These are phyloP conservation scores for Colletotrichum neosansevieriae DNA, from an alignment of 2,329 filamentous ascomycete species.

Conservation along the genomic window DNA sequence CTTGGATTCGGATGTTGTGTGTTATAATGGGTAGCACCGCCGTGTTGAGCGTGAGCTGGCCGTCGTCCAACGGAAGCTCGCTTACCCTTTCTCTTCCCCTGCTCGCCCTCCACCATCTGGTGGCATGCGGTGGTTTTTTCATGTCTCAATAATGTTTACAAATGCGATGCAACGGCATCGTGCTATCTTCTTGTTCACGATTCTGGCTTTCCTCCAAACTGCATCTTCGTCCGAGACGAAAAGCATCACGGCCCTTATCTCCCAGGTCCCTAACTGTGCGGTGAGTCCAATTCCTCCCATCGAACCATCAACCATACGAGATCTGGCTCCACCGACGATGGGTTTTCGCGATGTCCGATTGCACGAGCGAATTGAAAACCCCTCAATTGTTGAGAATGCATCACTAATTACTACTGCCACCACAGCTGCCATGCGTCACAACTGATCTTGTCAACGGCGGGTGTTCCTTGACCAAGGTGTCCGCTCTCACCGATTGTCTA, in stretches of 20 bases:
- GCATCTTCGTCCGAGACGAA: not conserved
- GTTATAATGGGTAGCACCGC: constrained; percentile 6
- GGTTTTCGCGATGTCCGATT: too few species aligned
- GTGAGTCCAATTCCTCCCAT: not conserved
- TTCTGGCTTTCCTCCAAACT: not conserved
- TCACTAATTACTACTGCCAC: not conserved
- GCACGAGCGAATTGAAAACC: too few species aligned
- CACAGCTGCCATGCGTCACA: constrained; percentile 21
- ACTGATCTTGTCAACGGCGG: not conserved
- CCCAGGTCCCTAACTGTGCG: constrained; percentile 5
- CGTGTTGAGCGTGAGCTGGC: not conserved
- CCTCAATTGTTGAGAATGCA: not conserved
- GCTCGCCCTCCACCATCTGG: not conserved
- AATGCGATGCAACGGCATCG: not conserved
- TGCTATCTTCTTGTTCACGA: not conserved
- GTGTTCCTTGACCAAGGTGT: constrained; percentile 34
- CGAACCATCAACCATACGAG: not conserved
- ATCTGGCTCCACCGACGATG: too few species aligned
- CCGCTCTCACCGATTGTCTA: constrained; percentile 33
- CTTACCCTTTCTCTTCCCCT: not conserved
- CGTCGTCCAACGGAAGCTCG: not conserved
- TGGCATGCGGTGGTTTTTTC: constrained; percentile 2
- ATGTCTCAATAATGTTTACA: constrained; percentile 4
- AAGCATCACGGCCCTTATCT: not conserved
- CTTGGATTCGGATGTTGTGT: not conserved